phyloP scores from a whole-genome alignment of 164 flowering plant genomes.

The Magnolia sinica region DNA sequence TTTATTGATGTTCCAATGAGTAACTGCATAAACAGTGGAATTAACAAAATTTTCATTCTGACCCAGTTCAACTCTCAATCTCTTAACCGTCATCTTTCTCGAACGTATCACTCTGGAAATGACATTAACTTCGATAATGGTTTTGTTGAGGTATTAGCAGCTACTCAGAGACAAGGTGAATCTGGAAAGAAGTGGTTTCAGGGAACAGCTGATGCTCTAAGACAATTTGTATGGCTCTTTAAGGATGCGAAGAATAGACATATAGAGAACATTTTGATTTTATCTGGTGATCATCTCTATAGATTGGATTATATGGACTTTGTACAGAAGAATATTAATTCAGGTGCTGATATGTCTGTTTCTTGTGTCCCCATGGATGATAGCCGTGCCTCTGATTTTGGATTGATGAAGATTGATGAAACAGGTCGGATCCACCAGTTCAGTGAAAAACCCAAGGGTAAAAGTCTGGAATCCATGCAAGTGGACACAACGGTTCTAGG shows the following conservation, averaged over 20 bases:
- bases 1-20: conserved; percentile 23
- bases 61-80: conserved; percentile 21
- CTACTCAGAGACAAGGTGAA: conserved; percentile 19
- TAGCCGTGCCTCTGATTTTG: conserved; percentile 88
- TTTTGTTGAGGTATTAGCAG: conserved; percentile 20
- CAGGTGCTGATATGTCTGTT: conserved; percentile 87
- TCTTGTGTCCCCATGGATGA: conserved; percentile 93
- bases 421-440: conserved; percentile 62
- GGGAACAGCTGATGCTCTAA: conserved; percentile 20
- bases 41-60: conserved; percentile 17
- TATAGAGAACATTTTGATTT: conserved; percentile 67
- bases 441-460: conserved; percentile 79
- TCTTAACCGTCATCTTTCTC: conserved; percentile 20
- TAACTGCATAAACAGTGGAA: conserved; percentile 21
- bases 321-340: conserved; percentile 84
- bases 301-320: conserved; percentile 92
- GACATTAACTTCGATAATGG: conserved; percentile 19
- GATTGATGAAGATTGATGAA: conserved; percentile 74
- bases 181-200: conserved; percentile 21
- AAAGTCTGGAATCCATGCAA: conserved; percentile 67
- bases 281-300: conserved; percentile 95
- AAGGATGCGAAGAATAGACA: conserved; percentile 78
- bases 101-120: conserved; percentile 14
- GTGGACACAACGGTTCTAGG: conserved; percentile 77
- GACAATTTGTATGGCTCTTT: conserved; percentile 14